Evolutionary conservation across 345 rosid species (phyloP).

Genomic region (Boechera retrofracta): DNA sequence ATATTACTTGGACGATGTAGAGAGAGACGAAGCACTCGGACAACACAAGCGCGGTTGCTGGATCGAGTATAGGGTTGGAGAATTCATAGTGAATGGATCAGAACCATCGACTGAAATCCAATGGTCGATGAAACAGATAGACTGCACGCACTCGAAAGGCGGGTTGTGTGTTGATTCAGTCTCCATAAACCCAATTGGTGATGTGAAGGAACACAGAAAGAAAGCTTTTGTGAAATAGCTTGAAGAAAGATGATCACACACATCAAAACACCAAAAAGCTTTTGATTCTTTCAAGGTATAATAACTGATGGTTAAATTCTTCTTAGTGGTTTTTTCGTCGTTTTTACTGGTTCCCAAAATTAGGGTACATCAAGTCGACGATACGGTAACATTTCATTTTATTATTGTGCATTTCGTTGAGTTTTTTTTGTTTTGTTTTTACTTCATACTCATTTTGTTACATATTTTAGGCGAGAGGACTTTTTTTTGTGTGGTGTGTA

Average conservation of each 20-base stretch:
- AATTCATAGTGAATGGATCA: slow-evolving; percentile 65
- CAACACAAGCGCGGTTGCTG: slow-evolving; percentile 89
- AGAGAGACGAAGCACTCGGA: slow-evolving; percentile 56
- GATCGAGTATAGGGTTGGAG: slow-evolving; percentile 85
- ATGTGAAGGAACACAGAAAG: slow-evolving; percentile 55
- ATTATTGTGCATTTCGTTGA: slow-evolving; percentile 37
- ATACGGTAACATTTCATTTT: slow-evolving; percentile 21
- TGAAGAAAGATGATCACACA: not conserved
- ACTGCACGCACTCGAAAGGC: slow-evolving; percentile 93
- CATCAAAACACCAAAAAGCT: slow-evolving; percentile 13
- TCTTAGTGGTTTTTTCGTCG: slow-evolving; percentile 11
- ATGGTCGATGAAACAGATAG: slow-evolving; percentile 95
- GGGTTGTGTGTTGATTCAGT: slow-evolving; percentile 95
- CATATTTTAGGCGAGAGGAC: slow-evolving; percentile 27
- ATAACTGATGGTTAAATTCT: slow-evolving; percentile 17
- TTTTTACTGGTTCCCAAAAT: slow-evolving; percentile 18
- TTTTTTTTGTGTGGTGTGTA: not conserved
- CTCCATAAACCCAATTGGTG: slow-evolving; percentile 69
- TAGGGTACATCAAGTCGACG: slow-evolving; percentile 35
- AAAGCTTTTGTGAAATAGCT: slow-evolving; percentile 42
- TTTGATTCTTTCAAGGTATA: slow-evolving; percentile 22
- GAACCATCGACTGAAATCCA: slow-evolving; percentile 69
- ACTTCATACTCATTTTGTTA: slow-evolving; percentile 22
- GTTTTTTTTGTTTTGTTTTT: not conserved
- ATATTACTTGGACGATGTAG: slow-evolving; percentile 60